Conservation (phyloP, 129 eudicot genomes). For the Escallonia herrerae region DNA sequence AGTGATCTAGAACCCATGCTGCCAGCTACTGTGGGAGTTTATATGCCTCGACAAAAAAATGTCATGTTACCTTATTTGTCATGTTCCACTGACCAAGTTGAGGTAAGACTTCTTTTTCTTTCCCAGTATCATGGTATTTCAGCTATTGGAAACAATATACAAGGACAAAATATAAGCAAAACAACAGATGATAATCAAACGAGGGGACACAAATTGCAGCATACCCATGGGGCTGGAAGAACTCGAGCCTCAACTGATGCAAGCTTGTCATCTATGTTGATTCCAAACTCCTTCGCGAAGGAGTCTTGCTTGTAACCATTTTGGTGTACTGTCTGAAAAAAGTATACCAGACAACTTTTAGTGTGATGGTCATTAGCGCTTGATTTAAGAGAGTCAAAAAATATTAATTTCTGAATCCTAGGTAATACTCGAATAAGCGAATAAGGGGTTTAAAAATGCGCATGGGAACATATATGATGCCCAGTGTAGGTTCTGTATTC, state of each 20-base stretch:
- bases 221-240: slow-evolving; percentile 85
- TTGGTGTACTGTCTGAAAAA: slow-evolving; percentile 51
- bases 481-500: no score
- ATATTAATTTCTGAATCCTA: no score
- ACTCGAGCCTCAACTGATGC: slow-evolving; percentile 71
- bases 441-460: no score
- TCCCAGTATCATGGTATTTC: slow-evolving; percentile 70
- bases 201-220: neutral
- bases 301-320: slow-evolving; percentile 62
- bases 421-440: no score
- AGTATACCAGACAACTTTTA: neutral
- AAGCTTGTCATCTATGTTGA: slow-evolving; percentile 49
- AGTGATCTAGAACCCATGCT: no score
- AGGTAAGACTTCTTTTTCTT: slow-evolving; percentile 60
- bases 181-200: neutral
- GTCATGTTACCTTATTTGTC: slow-evolving; percentile 53
- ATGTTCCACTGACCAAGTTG: slow-evolving; percentile 82
- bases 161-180: neutral
- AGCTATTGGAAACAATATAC: slow-evolving; percentile 29
- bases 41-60: no score
- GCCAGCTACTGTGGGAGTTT: no score
- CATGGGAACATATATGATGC: no score
- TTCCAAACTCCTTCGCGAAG: slow-evolving; percentile 59
- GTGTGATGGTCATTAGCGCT: no score
- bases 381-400: no score